Evolutionary conservation across 2,329 filamentous ascomycete species (phyloP).

Genomic region (Cyphellophora attinorum): DNA sequence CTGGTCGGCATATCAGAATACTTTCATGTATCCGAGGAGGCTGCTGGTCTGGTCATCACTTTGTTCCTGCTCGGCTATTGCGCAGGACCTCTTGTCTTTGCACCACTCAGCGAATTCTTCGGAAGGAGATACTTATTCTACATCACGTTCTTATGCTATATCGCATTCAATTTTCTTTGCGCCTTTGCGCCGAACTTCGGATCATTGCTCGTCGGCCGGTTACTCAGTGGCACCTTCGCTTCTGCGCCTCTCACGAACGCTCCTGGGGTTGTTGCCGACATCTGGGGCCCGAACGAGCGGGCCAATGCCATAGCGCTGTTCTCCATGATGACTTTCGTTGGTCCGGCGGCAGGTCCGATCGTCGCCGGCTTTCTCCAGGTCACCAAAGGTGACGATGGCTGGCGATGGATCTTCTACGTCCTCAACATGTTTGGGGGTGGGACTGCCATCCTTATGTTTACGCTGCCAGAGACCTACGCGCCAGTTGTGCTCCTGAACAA

Average conservation of each 20-base stretch:
- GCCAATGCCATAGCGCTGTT: conserved; percentile 48
- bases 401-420: conserved; percentile 37
- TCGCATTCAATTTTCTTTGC: conserved; percentile 44
- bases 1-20: conserved; percentile 31
- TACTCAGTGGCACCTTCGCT: conserved; percentile 47
- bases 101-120: conserved; percentile 56
- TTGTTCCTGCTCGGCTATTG: conserved; percentile 57
- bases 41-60: conserved; percentile 49
- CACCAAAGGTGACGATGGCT: conserved; percentile 29
- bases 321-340: conserved; percentile 44
- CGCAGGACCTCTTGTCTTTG: conserved; percentile 52
- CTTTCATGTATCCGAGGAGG: conserved; percentile 39
- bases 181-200: conserved; percentile 47
- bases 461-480: conserved; percentile 49
- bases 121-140: conserved; percentile 48
- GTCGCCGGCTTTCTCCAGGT: conserved; percentile 49
- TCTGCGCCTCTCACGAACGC: conserved; percentile 34
- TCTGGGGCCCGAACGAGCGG: conserved; percentile 44
- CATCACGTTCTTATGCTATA: conserved; percentile 27
- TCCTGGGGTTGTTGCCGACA: conserved; percentile 43
- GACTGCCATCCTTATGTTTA: conserved; percentile 39
- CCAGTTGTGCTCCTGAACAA: conserved; percentile 44
- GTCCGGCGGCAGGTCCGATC: conserved; percentile 45
- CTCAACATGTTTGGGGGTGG: conserved; percentile 29
- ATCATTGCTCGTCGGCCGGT: conserved; percentile 43